Base-by-base conservation (phyloP, 2,329 filamentous ascomycete genomes). In the Epichloe sibirici region DNA sequence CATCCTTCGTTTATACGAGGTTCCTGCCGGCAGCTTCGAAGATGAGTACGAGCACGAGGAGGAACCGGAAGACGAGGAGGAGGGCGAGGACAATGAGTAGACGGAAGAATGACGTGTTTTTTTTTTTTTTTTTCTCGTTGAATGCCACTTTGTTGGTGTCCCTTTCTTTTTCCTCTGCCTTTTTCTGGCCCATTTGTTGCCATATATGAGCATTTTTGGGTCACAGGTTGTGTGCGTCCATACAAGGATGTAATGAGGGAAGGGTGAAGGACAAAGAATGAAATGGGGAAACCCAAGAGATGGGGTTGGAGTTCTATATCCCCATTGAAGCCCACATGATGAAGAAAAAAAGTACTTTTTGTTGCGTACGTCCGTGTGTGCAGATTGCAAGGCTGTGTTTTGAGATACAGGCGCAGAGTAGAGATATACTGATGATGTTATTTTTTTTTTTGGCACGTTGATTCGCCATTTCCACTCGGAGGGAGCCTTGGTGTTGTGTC, bases 1-100 rank as follows among this genome's bases (percentile, higher is more conserved):
- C 54, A 88, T 96, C 58, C 82, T 98, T 59, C 84, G 93, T 57
- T 74, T 98, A 64, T 98, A 98, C 75, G 85, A 90, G 68, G 88
- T 98, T 7, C 93, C 93, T 2, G 72, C 81, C 49, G 82, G 85
- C 63, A 93, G 88, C 57, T 91, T 97, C 66, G 93, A 97, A 63
- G 91, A 97, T 62, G 88, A 91, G 37, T 86, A 80, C 4, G 89
- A 94, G 50, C 86, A 87, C 55, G 77, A 77, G 48, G 77, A 76
- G 55, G 69, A 71, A 37, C 73, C 72, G 38, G 73, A 72, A 44
- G 76, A 75, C 59, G 77, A 74, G 51, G 77, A 74, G 46, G 63
- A 64, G 54, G 65, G 59, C 49, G 63, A 56, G 28, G 56, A 48
- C 5, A 65, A 69, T 39, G 63, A 66, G 61, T 64, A 64, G 53